These are phyloP conservation scores for Cystobasidium slooffiae DNA, from an alignment of 1,284 basidiomycete genomes.

Conservation along the genomic window DNA sequence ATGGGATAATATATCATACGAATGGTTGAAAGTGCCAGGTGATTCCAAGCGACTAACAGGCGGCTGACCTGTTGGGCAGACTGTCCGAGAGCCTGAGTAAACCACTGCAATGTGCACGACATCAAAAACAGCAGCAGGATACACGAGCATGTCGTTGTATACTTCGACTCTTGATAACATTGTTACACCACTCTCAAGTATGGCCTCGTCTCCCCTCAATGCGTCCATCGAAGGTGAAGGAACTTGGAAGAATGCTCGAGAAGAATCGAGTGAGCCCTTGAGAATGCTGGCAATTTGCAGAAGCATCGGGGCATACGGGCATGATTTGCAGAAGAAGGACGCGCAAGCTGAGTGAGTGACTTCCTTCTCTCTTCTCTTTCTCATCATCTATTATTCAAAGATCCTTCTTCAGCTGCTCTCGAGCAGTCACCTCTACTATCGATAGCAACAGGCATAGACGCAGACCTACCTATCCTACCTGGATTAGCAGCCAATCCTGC, in stretches of 20 bases:
- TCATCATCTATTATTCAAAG: background rate
- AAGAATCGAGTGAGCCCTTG: background rate
- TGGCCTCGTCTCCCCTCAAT: too few species aligned
- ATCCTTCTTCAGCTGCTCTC: background rate
- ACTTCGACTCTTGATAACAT: too few species aligned
- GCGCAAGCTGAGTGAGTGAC: background rate
- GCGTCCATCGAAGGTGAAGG: background rate
- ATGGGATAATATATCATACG: too few species aligned
- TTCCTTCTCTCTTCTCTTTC: background rate
- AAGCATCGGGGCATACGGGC: constrained; percentile 6
- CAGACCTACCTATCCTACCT: background rate
- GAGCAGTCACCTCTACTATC: background rate
- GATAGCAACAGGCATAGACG: too few species aligned
- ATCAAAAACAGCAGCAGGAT: background rate
- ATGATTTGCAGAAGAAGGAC: background rate
- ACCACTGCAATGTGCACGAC: background rate
- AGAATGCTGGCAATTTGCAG: constrained; percentile 5
- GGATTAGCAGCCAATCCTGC: background rate
- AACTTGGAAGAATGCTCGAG: background rate
- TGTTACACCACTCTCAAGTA: too few species aligned
- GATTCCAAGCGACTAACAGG: too few species aligned
- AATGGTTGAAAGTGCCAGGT: too few species aligned
- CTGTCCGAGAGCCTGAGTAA: too few species aligned
- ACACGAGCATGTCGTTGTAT: background rate
- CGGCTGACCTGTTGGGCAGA: too few species aligned